These are phyloP conservation scores for Mitragyna speciosa DNA, from an alignment of 257 asterid species.

Conservation along the genomic window DNA sequence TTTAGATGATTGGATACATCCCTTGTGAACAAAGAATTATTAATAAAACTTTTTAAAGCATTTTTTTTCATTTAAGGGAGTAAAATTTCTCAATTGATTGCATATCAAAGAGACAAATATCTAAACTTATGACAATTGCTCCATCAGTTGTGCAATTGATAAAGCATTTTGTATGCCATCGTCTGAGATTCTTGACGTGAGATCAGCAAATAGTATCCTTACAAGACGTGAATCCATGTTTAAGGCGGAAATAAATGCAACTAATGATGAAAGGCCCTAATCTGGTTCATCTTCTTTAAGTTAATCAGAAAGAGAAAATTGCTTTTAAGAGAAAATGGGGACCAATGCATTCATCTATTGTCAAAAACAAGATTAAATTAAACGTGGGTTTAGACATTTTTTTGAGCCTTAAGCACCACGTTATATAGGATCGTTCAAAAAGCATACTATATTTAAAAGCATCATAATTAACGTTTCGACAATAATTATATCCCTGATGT, in stretches of 20 bases:
- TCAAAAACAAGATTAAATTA: neutral
- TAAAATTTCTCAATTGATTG: too few species aligned
- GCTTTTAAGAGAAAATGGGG: neutral
- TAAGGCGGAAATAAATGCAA: neutral
- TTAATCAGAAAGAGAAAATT: conserved; percentile 9
- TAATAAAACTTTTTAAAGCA: too few species aligned
- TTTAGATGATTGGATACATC: too few species aligned
- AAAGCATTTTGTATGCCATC: neutral
- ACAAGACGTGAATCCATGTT: conserved; percentile 3
- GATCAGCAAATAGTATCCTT: neutral
- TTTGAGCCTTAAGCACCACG: neutral
- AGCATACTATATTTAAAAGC: conserved; percentile 26
- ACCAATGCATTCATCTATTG: conserved; percentile 8
- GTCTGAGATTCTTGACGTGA: neutral
- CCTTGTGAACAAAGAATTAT: too few species aligned
- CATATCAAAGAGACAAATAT: too few species aligned
- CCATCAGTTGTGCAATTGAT: neutral
- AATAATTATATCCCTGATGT: conserved; percentile 22
- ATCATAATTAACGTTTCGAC: conserved; percentile 31
- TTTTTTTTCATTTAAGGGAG: too few species aligned
- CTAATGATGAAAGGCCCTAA: neutral
- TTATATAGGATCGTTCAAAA: neutral
- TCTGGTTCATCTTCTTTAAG: neutral
- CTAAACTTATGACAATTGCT: neutral
- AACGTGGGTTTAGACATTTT: conserved; percentile 13